Evolutionary conservation across 305 asterid genomes (phyloP).

Genomic region (Petunia hybrid): DNA sequence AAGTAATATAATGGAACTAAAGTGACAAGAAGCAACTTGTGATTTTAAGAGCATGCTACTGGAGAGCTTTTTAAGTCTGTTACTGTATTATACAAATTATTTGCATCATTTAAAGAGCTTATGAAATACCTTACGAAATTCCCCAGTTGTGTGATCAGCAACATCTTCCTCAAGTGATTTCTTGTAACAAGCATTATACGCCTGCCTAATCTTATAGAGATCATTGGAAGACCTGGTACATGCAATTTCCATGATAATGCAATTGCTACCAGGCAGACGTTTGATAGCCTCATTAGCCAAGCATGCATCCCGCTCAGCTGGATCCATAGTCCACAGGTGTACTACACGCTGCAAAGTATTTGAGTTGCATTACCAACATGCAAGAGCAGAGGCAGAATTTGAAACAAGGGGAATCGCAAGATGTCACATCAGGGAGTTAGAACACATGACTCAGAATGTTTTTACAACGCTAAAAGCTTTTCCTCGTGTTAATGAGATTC

Average conservation of each 20-base stretch:
- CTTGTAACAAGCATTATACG: slow-evolving; percentile 66
- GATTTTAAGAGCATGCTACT: neutral
- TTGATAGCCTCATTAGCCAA: slow-evolving; percentile 36
- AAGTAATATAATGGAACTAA: neutral
- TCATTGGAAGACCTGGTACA: slow-evolving; percentile 28
- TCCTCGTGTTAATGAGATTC: neutral
- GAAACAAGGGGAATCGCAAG: neutral
- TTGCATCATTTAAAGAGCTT: neutral
- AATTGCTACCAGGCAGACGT: slow-evolving; percentile 13
- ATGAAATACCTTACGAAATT: slow-evolving; percentile 68
- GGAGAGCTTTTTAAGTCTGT: too few relatives aligned
- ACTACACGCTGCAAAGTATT: slow-evolving; percentile 52
- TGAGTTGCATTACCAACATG: neutral
- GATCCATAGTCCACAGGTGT: slow-evolving; percentile 74
- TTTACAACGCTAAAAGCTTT: neutral
- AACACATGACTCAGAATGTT: neutral
- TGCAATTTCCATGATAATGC: slow-evolving; percentile 35
- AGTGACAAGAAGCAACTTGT: neutral
- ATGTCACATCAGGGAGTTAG: neutral
- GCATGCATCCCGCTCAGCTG: slow-evolving; percentile 77
- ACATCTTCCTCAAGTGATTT: slow-evolving; percentile 90
- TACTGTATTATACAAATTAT: too few relatives aligned
- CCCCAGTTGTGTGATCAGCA: slow-evolving; percentile 73
- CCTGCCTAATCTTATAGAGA: slow-evolving; percentile 55
- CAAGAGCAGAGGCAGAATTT: neutral